phyloP scores from a whole-genome alignment of 805 yeast species.

The Teunomyces tritomae region DNA sequence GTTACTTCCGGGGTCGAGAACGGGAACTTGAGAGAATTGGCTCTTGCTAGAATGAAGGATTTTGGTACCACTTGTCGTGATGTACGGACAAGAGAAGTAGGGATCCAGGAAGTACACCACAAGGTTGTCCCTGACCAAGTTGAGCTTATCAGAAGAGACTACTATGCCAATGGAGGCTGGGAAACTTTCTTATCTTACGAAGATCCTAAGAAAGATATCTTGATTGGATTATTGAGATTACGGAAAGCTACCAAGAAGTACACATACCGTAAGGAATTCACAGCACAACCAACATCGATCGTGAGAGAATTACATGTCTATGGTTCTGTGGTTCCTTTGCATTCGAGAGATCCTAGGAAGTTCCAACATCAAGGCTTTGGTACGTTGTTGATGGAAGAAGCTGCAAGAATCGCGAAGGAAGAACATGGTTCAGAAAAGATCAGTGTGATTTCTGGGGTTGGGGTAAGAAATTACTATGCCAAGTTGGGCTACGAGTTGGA shows the following conservation, averaged over 20 bases:
- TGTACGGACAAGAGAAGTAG: constrained; percentile 96
- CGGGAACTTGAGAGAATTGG: constrained; percentile 93
- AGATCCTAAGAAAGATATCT: constrained; percentile 93
- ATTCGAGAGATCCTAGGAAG: constrained; percentile 93
- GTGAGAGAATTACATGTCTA: constrained; percentile 98
- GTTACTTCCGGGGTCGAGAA: constrained; percentile 98
- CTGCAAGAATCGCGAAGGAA: constrained; percentile 90
- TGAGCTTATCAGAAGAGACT: constrained; percentile 91
- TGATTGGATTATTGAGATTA: constrained; percentile 85
- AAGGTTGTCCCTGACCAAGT: constrained; percentile 97
- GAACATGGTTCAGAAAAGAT: constrained; percentile 93
- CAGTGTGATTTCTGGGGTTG: constrained; percentile 95
- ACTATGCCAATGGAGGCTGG: constrained; percentile 98
- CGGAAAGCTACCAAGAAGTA: constrained; percentile 86
- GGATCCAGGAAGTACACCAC: constrained; percentile 97
- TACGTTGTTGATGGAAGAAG: constrained; percentile 96
- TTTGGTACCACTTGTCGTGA: constrained; percentile 95
- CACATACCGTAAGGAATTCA: constrained; percentile 88
- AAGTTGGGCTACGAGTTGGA: constrained; percentile 88
- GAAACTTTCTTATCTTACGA: constrained; percentile 95
- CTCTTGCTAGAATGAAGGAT: constrained; percentile 96
- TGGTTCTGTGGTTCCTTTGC: constrained; percentile 95
- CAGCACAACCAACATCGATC: constrained; percentile 78
- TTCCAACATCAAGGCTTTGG: constrained; percentile 99
- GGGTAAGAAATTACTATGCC: constrained; percentile 93